Evolutionary conservation across 768 basidiomycete genomes (phyloP).

Genomic region (Trametes villosa): DNA sequence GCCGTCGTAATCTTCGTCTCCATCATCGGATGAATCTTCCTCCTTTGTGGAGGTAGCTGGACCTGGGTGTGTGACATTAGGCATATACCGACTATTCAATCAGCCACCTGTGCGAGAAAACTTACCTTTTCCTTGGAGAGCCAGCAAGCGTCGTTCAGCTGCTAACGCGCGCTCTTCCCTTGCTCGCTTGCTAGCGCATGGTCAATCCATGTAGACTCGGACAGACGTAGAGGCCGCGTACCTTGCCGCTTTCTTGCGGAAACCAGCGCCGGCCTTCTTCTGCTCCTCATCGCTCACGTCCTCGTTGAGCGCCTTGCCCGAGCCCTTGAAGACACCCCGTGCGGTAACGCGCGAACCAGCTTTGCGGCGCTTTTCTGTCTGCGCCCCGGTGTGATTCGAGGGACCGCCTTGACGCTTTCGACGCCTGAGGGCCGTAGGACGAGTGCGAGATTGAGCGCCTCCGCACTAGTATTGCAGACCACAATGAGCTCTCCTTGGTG

Average conservation of each 20-base stretch:
- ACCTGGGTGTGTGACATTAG: too few relatives aligned
- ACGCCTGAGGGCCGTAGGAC: conserved; percentile 52
- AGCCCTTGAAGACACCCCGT: conserved; percentile 60
- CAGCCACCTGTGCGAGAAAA: too few relatives aligned
- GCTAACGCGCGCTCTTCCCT: conserved; percentile 79
- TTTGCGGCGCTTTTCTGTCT: conserved; percentile 71
- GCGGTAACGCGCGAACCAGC: conserved; percentile 70
- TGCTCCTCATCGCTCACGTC: conserved; percentile 40
- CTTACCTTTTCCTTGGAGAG: conserved; percentile 45
- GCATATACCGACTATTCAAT: too few relatives aligned
- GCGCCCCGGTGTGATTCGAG: conserved; percentile 60
- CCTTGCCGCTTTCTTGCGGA: conserved; percentile 75
- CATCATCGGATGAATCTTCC: conserved; percentile 10
- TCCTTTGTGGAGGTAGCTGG: background rate
- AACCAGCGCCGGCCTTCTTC: conserved; percentile 59
- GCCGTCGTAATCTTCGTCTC: conserved; percentile 24
- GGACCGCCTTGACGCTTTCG: conserved; percentile 46
- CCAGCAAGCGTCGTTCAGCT: conserved; percentile 62
- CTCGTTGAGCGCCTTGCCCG: conserved; percentile 56
- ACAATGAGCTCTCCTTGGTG: background rate
- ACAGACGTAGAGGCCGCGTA: conserved; percentile 30
- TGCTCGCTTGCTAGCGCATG: conserved; percentile 65
- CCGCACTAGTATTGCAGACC: conserved; percentile 58
- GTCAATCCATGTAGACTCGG: background rate
- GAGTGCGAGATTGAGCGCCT: conserved; percentile 68